These are phyloP conservation scores for Amylocystis lapponica DNA, from an alignment of 768 basidiomycete species.

Conservation along the genomic window DNA sequence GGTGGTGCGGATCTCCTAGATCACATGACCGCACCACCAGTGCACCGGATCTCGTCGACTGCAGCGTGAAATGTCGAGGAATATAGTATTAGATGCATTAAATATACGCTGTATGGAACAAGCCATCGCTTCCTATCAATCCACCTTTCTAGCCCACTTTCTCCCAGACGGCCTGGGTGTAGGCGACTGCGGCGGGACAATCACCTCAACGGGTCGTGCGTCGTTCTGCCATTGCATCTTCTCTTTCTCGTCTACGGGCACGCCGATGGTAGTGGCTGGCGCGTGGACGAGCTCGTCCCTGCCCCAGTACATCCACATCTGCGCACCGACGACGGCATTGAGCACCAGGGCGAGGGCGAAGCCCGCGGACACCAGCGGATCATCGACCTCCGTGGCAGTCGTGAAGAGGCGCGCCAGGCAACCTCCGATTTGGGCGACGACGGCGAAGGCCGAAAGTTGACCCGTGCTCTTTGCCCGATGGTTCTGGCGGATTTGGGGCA, in stretches of 20 bases:
- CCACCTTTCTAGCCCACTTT: slow-evolving; percentile 73
- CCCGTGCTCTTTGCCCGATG: slow-evolving; percentile 73
- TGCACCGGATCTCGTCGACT: too few relatives aligned
- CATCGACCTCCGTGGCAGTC: slow-evolving; percentile 84
- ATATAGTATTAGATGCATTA: too few relatives aligned
- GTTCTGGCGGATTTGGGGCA: slow-evolving; percentile 91
- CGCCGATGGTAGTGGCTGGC: slow-evolving; percentile 13
- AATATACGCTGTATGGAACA: too few relatives aligned
- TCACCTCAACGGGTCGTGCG: slow-evolving; percentile 34
- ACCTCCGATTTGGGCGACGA: slow-evolving; percentile 80
- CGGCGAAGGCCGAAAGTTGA: slow-evolving; percentile 90
- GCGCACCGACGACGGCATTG: slow-evolving; percentile 77
- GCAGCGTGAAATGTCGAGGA: too few relatives aligned
- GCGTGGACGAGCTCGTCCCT: slow-evolving; percentile 31
- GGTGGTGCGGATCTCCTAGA: too few relatives aligned
- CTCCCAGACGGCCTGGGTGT: slow-evolving; percentile 43
- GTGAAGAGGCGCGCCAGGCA: slow-evolving; percentile 93
- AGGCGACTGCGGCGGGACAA: slow-evolving; percentile 38
- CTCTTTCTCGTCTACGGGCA: slow-evolving; percentile 19
- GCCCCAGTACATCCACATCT: slow-evolving; percentile 85
- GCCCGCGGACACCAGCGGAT: slow-evolving; percentile 72
- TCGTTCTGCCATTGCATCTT: slow-evolving; percentile 8
- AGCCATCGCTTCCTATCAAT: too few relatives aligned
- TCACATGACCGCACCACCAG: too few relatives aligned
- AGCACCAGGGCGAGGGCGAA: slow-evolving; percentile 79